Conservation (phyloP, 1,139 yeast genomes). For the Geotrichum europaeum region DNA sequence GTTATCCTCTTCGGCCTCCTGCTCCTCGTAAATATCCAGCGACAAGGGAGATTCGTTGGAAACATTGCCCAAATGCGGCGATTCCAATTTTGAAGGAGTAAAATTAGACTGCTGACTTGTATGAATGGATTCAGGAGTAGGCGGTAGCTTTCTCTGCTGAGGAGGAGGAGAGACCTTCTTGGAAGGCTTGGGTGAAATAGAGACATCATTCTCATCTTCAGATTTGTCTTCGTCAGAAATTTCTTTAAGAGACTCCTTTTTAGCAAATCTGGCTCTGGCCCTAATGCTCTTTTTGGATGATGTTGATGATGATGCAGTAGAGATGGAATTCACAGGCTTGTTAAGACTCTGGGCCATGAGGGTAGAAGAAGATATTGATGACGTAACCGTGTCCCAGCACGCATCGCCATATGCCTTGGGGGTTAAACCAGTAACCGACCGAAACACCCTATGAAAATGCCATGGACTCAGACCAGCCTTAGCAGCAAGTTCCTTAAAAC, state of each 20-base stretch:
- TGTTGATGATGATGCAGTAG: background rate
- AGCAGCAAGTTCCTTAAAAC: constrained; percentile 82
- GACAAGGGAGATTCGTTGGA: background rate
- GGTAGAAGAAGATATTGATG: constrained; percentile 17
- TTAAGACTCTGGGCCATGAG: constrained; percentile 2
- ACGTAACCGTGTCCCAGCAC: constrained; percentile 63
- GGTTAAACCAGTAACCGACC: constrained; percentile 76
- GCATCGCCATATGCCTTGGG: constrained; percentile 87
- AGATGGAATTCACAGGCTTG: background rate
- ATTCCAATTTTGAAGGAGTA: background rate
- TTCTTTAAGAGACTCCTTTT: background rate
- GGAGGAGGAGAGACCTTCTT: background rate
- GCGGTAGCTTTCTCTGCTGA: background rate
- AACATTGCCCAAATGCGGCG: background rate
- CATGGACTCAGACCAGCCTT: constrained; percentile 83
- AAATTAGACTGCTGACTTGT: background rate
- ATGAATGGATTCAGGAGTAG: background rate
- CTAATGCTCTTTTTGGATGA: background rate
- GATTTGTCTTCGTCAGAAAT: background rate
- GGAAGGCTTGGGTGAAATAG: background rate
- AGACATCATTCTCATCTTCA: background rate
- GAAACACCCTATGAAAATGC: constrained; percentile 89
- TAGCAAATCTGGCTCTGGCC: background rate
- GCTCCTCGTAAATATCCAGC: background rate
- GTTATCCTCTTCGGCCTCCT: background rate